A percentile compares a stretch with the other conserved stretches of the same genome.
Evolutionary conservation across 2,329 filamentous ascomycete genomes (phyloP).

Genomic region (Bipolaris victoriae): DNA sequence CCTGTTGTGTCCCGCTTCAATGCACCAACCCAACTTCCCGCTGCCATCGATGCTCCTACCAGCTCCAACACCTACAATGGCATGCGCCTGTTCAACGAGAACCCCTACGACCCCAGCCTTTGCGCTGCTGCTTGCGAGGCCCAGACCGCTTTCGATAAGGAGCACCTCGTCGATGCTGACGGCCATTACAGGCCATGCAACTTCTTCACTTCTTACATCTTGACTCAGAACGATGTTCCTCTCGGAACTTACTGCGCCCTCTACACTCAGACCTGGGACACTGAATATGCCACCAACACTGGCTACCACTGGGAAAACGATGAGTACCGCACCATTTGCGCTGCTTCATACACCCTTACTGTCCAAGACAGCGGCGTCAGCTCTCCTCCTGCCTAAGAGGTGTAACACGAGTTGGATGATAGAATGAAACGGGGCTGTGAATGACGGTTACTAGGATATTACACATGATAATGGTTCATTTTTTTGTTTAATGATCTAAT

Average conservation of each 20-base stretch:
- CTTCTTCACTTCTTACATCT: constrained; percentile 49
- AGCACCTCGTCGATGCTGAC: constrained; percentile 30
- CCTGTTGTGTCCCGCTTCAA: constrained; percentile 26
- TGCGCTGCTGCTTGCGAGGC: constrained; percentile 47
- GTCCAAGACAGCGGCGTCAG: constrained; percentile 13
- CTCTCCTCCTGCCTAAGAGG: background rate
- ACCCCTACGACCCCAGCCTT: constrained; percentile 34
- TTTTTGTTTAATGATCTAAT: background rate
- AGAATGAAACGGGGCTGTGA: background rate
- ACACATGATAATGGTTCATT: background rate
- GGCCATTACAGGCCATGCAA: constrained; percentile 47
- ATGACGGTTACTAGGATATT: background rate
- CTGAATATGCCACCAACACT: constrained; percentile 29
- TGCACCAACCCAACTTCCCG: constrained; percentile 21
- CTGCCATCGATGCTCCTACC: constrained; percentile 37
- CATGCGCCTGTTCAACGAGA: constrained; percentile 37
- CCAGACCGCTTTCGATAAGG: constrained; percentile 44
- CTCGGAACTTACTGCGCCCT: constrained; percentile 48
- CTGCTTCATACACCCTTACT: constrained; percentile 11
- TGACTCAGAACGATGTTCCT: constrained; percentile 42
- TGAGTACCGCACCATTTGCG: constrained; percentile 10
- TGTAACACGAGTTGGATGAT: background rate
- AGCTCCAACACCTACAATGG: constrained; percentile 34
- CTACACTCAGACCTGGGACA: constrained; percentile 30
- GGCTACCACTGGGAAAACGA: constrained; percentile 28